Evolutionary conservation across 176 grass and related monocot species (phyloP).

Genomic region (Puccinellia tenuiflora): DNA sequence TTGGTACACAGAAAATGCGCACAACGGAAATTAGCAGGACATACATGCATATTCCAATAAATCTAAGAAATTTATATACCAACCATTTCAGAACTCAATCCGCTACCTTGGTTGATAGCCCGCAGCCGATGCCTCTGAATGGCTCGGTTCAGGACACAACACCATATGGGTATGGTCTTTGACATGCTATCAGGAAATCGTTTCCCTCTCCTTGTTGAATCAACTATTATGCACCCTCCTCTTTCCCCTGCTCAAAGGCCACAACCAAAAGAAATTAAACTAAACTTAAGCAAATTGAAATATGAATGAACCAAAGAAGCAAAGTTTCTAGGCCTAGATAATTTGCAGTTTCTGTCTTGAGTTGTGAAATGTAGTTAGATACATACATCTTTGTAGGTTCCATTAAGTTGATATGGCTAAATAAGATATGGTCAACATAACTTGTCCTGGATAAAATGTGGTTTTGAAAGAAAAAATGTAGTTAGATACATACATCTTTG

Average conservation of each 20-base stretch:
- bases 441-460: too few relatives aligned
- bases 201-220: constrained; percentile 89
- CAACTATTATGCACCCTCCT: constrained; percentile 89
- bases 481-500: neutral
- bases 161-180: constrained; percentile 97
- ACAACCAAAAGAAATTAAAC: neutral
- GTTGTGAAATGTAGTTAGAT: neutral
- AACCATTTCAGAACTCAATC: constrained; percentile 31
- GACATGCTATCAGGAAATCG: constrained; percentile 94
- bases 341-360: neutral
- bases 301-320: neutral
- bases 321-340: neutral
- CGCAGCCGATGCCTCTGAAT: constrained; percentile 57
- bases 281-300: neutral
- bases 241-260: constrained; percentile 65
- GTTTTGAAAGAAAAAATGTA: neutral
- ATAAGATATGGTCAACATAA: too few relatives aligned
- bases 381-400: neutral
- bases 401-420: neutral
- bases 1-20: neutral
- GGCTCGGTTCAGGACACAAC: constrained; percentile 68
- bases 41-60: neutral
- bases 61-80: neutral
- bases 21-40: neutral
- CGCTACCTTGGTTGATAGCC: neutral